phyloP scores from a whole-genome alignment of 208 protist species.

The Borovskyia barvae region DNA sequence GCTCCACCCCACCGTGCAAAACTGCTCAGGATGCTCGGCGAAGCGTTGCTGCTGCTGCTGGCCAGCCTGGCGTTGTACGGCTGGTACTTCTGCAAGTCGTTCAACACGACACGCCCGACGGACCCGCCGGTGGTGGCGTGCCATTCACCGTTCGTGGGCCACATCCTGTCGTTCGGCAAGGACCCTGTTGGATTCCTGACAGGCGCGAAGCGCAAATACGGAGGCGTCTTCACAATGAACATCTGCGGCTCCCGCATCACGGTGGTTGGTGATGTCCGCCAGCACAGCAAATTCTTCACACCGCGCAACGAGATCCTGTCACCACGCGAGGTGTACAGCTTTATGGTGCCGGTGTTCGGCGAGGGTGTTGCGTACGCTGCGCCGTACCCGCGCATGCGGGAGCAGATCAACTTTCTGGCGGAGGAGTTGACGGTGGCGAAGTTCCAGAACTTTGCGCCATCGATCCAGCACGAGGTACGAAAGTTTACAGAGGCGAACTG shows the following conservation, averaged over 20 bases:
- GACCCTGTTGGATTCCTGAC: conserved; percentile 66
- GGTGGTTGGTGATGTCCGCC: conserved; percentile 66
- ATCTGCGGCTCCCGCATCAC: conserved; percentile 80
- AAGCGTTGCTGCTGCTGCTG: conserved; percentile 44
- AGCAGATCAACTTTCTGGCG: conserved; percentile 87
- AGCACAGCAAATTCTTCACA: conserved; percentile 81
- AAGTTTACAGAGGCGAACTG: conserved; percentile 78
- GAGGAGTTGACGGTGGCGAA: conserved; percentile 83
- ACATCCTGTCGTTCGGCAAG: conserved; percentile 75
- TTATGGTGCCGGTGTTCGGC: conserved; percentile 87
- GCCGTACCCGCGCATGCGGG: conserved; percentile 77
- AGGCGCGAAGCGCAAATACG: conserved; percentile 55
- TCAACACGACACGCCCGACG: conserved; percentile 71
- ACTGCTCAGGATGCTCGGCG: conserved; percentile 44
- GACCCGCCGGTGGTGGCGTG: conserved; percentile 73
- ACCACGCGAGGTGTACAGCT: conserved; percentile 82
- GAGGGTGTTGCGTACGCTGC: conserved; percentile 85
- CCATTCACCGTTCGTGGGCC: conserved; percentile 60
- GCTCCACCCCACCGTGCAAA: conserved; percentile 9
- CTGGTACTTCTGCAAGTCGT: conserved; percentile 80
- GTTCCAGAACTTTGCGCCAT: conserved; percentile 84
- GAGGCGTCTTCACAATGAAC: conserved; percentile 83
- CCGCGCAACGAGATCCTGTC: conserved; percentile 84
- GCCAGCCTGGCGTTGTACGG: conserved; percentile 57
- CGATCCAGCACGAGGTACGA: conserved; percentile 85